Conservation (phyloP, 306 rosid genomes). For the Myrica gale region DNA sequence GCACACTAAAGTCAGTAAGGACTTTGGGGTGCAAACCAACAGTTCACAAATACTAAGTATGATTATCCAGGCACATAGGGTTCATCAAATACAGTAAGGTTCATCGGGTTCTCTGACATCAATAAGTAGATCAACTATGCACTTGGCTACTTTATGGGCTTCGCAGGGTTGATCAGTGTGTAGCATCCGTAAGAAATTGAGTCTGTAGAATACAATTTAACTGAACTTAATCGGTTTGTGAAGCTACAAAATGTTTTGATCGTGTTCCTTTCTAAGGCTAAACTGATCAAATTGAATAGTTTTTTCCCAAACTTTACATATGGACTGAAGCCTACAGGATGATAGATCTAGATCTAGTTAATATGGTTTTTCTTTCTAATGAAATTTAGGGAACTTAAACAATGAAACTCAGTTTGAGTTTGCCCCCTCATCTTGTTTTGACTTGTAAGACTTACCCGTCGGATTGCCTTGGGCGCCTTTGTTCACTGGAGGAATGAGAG, state of each 20-base stretch:
- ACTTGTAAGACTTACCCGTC: conserved; percentile 58
- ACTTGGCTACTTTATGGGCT: background rate
- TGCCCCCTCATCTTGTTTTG: background rate
- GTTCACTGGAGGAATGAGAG: conserved; percentile 32
- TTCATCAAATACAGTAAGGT: background rate
- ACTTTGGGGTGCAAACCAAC: background rate
- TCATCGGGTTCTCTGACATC: background rate
- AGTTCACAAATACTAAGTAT: background rate
- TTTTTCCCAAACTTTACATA: background rate
- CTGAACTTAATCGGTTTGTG: too few species aligned
- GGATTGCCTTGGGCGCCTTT: conserved; percentile 38
- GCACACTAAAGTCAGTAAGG: background rate
- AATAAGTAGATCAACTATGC: background rate
- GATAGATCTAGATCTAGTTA: background rate
- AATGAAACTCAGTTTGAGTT: background rate
- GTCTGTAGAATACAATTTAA: too few species aligned
- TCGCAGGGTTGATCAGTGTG: background rate
- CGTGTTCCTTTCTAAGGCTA: too few species aligned
- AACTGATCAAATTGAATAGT: background rate
- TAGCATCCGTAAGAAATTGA: too few species aligned
- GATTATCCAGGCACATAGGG: background rate
- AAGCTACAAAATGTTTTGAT: too few species aligned
- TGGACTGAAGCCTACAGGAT: background rate
- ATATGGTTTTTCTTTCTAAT: background rate
- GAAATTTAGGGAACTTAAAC: background rate